Base-by-base conservation (phyloP, 1,284 basidiomycete species). In the Moesziomyces globuligerus region DNA sequence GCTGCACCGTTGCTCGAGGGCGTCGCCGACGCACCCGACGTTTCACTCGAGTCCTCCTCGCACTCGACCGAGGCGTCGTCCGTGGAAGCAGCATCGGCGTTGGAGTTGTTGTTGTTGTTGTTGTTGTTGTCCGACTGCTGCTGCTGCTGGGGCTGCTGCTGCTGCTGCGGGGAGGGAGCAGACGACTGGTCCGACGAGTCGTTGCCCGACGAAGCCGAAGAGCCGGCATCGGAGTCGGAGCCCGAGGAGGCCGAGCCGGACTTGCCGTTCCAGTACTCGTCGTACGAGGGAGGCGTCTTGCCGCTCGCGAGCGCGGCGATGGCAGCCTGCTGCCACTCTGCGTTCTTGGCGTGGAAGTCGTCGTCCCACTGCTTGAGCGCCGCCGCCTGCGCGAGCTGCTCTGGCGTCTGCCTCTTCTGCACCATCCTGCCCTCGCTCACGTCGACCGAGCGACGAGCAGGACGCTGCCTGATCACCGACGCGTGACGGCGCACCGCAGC, bases 221-320 rank as follows among this genome's bases (percentile, higher is more conserved):
- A 79, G 80, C 55, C 82, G 76, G 49, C 81, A 50, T 23, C 82
- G 71, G 9, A 78, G 68, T 67, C 80, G 72, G 68, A 81, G 59
- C 53, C 81, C 74, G 48, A 83, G 74, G 83, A 53, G 74, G 74
- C 44, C 10, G 50, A 55, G 51, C 37, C 25, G 46, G 52, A 50
- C 44, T 77, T 65, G 34, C 51, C 51, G 18, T 38, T 43, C 62
- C 55, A 66, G 54, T 64, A 77, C 20, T 65, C 44, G 42, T 75
- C 73, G 26, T 44, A 77, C 10, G 41, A 50, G 1, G 65, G 67
- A 0, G 74, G 74, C 3, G 62, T 74, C 56, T 77, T 48, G 32
- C 75, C 75, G 17, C 50, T 20, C n/a, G 52, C 57, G 17, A 73
- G 64, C 26, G 62, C 60, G 48, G 65, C 67, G 18, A 56, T 61